These are phyloP conservation scores for Aspergillus oerlinghausenensis DNA, from an alignment of 2,329 filamentous ascomycete genomes.

Conservation along the genomic window DNA sequence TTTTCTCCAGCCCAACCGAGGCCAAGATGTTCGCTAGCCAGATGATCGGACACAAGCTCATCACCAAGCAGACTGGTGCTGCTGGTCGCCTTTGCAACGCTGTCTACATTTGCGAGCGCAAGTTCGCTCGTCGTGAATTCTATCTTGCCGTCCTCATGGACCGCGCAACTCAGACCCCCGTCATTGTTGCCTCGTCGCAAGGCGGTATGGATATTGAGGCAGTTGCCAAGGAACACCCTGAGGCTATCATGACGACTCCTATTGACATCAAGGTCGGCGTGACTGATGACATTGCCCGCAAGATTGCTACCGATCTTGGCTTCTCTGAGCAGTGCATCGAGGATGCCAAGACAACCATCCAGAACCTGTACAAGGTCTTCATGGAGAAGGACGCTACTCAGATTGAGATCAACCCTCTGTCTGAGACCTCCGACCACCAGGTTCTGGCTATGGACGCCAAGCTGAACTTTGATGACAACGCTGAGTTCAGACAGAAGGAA, in stretches of 20 bases:
- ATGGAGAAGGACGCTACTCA: constrained; percentile 97
- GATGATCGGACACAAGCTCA: constrained; percentile 99
- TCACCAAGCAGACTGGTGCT: constrained; percentile 98
- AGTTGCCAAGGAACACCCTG: constrained; percentile 95
- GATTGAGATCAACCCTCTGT: constrained; percentile 99
- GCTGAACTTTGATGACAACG: constrained; percentile 98
- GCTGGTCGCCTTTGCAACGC: constrained; percentile 89
- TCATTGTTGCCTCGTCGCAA: constrained; percentile 96
- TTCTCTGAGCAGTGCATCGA: constrained; percentile 98
- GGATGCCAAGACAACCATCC: constrained; percentile 90
- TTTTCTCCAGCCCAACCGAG: constrained; percentile 61
- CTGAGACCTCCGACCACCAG: constrained; percentile 96
- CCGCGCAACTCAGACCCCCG: constrained; percentile 80
- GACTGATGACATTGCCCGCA: constrained; percentile 87
- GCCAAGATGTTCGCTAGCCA: constrained; percentile 97
- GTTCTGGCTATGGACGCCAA: constrained; percentile 99
- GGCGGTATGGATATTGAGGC: constrained; percentile 99
- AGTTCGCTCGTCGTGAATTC: constrained; percentile 98
- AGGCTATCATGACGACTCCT: constrained; percentile 89
- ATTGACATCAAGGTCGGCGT: constrained; percentile 93
- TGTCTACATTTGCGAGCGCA: constrained; percentile 99
- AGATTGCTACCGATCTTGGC: constrained; percentile 85
- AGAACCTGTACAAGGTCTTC: constrained; percentile 99
- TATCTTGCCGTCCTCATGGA: constrained; percentile 99
- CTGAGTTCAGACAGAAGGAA: constrained; percentile 96